A percentile compares a stretch with the other conserved stretches of the same genome.
These are phyloP conservation scores for Pseudopithomyces chartarum DNA, from an alignment of 2,329 filamentous ascomycete genomes.

Conservation along the genomic window DNA sequence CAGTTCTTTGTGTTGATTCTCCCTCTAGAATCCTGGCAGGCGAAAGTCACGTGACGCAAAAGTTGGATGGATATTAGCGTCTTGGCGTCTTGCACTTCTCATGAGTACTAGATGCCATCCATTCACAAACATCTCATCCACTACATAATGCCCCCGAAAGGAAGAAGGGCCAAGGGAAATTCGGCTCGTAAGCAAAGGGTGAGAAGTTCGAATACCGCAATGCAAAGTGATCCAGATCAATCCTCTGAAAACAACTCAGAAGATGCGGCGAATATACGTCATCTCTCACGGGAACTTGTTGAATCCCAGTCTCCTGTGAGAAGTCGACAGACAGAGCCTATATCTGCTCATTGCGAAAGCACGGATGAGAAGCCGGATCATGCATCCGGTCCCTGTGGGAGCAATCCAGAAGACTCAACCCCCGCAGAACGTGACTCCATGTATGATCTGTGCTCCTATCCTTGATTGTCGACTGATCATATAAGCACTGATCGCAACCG, in stretches of 20 bases:
- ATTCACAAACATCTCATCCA: background rate
- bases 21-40: background rate
- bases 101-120: background rate
- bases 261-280: background rate
- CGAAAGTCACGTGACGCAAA: background rate
- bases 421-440: background rate
- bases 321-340: too few species aligned
- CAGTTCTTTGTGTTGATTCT: background rate
- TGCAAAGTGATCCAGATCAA: background rate
- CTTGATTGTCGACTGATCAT: background rate
- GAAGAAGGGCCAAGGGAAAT: background rate
- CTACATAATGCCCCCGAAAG: background rate
- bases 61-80: background rate
- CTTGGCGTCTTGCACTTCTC: background rate
- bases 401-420: too few species aligned
- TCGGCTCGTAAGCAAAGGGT: background rate
- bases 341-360: background rate
- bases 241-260: background rate
- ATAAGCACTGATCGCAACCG: background rate
- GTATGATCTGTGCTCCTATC: background rate
- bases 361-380: background rate
- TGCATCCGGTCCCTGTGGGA: background rate
- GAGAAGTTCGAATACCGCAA: background rate
- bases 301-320: background rate
- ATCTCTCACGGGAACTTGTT: too few species aligned